phyloP scores from a whole-genome alignment of 2,329 filamentous ascomycete species.

The Stemphylium lycopersici region DNA sequence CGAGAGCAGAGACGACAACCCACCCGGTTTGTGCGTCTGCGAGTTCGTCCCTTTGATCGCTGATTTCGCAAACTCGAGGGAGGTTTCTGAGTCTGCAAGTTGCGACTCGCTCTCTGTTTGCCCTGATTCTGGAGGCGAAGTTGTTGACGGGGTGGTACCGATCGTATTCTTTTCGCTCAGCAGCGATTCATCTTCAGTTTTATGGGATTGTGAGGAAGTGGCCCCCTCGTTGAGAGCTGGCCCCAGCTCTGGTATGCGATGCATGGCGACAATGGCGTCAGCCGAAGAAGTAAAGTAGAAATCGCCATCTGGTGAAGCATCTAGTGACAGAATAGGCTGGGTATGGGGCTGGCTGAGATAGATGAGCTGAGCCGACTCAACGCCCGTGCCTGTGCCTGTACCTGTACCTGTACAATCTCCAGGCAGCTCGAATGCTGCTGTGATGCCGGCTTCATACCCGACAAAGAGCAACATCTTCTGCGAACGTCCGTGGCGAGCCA shows the following conservation, averaged over 20 bases:
- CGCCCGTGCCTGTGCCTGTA: conserved; percentile 4
- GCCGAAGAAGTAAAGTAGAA: conserved; percentile 81
- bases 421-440: conserved; percentile 66
- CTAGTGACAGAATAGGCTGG: conserved; percentile 78
- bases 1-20: conserved; percentile 37
- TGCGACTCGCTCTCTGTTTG: not conserved
- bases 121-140: not conserved
- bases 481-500: conserved; percentile 27
- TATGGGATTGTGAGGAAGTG: not conserved
- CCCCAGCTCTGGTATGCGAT: conserved; percentile 64
- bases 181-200: not conserved
- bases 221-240: not conserved
- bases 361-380: conserved; percentile 53
- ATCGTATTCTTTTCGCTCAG: not conserved
- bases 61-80: conserved; percentile 27
- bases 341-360: conserved; percentile 73
- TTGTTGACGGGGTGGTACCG: not conserved
- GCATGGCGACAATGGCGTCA: conserved; percentile 78
- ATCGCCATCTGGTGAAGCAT: conserved; percentile 48
- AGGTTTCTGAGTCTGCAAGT: not conserved
- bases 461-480: conserved; percentile 67
- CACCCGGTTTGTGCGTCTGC: conserved; percentile 9
- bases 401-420: conserved; percentile 28
- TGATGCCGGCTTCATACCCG: conserved; percentile 85
- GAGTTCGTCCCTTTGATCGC: conserved; percentile 7